phyloP scores from a whole-genome alignment of 108 stramenopile species.

The Aurantiochytrium sp. region DNA sequence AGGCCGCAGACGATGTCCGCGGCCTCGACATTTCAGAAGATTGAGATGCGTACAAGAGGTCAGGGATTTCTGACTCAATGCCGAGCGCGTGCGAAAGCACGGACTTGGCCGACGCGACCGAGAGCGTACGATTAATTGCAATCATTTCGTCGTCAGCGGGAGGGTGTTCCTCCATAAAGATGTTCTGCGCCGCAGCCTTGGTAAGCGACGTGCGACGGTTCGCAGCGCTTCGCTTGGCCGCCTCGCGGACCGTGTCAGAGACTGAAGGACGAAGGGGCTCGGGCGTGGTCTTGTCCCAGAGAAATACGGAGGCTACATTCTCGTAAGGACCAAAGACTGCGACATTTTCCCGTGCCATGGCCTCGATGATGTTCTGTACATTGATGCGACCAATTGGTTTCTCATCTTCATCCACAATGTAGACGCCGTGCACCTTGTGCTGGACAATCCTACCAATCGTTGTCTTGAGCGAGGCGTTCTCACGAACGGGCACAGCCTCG shows the following conservation, averaged over 20 bases:
- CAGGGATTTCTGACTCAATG: too few relatives aligned
- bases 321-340: background rate
- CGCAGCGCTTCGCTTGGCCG: background rate
- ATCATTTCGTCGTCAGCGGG: too few relatives aligned
- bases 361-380: background rate
- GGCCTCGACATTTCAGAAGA: background rate
- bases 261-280: background rate
- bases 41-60: too few relatives aligned
- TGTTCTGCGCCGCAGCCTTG: background rate
- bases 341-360: background rate
- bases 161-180: too few relatives aligned
- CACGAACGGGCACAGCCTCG: background rate
- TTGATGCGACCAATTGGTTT: background rate
- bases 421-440: conserved; percentile 5
- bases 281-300: background rate
- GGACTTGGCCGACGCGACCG: too few relatives aligned
- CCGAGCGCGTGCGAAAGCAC: too few relatives aligned
- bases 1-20: background rate
- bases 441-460: background rate
- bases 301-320: background rate
- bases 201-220: background rate
- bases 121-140: too few relatives aligned
- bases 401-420: background rate
- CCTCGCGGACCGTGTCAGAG: background rate
- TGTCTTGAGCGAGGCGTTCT: background rate